Conservation (phyloP, 2,329 filamentous ascomycete species). For the Claviceps humidiphila region DNA sequence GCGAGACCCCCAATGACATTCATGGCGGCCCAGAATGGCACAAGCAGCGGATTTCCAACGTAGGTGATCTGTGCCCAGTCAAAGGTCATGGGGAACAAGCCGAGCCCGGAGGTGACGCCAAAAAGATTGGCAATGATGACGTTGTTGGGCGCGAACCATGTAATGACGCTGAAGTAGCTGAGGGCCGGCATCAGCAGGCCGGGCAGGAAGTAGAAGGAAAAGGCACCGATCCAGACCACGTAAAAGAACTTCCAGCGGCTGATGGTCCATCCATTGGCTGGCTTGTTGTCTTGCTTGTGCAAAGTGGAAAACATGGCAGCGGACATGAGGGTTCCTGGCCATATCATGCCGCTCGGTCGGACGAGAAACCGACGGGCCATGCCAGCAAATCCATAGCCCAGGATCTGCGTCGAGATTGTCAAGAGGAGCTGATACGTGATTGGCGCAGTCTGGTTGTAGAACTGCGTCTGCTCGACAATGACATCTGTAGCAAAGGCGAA, state of each 20-base stretch:
- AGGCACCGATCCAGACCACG: conserved; percentile 55
- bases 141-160: conserved; percentile 77
- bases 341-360: conserved; percentile 78
- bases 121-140: conserved; percentile 81
- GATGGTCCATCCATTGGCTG: conserved; percentile 70
- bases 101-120: conserved; percentile 71
- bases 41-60: conserved; percentile 72
- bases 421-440: conserved; percentile 71
- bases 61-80: conserved; percentile 87
- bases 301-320: conserved; percentile 81
- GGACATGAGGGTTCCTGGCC: conserved; percentile 79
- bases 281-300: conserved; percentile 72
- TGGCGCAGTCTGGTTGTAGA: conserved; percentile 70
- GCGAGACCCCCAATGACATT: conserved; percentile 73
- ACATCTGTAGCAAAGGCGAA: conserved; percentile 85
- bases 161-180: conserved; percentile 80
- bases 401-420: conserved; percentile 72
- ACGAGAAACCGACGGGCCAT: conserved; percentile 71
- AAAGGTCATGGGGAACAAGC: conserved; percentile 74
- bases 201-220: conserved; percentile 74
- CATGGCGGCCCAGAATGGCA: conserved; percentile 76
- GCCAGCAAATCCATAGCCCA: conserved; percentile 78
- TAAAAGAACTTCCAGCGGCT: conserved; percentile 78
- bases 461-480: conserved; percentile 80
- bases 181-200: conserved; percentile 71